These are phyloP conservation scores for Yueomyces sp. DNA, from an alignment of 1,139 yeast genomes.

Conservation along the genomic window DNA sequence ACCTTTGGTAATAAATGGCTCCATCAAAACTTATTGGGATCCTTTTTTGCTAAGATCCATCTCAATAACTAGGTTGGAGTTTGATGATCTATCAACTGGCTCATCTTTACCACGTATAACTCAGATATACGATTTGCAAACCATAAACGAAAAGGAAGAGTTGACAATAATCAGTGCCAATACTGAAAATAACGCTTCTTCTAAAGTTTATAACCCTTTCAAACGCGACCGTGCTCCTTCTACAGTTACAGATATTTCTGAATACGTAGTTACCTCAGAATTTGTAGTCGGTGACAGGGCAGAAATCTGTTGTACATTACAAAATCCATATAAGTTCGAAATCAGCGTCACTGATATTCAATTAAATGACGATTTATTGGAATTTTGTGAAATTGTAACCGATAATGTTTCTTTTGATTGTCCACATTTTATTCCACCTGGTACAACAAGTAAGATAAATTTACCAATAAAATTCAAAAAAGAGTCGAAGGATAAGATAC, in stretches of 20 bases:
- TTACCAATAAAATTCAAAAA: constrained; percentile 33
- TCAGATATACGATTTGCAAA: neutral
- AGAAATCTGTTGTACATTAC: constrained; percentile 43
- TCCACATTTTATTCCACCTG: constrained; percentile 29
- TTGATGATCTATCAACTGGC: neutral
- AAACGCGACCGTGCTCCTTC: constrained; percentile 18
- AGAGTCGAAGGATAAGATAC: constrained; percentile 26
- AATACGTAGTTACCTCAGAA: constrained; percentile 9
- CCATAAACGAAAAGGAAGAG: constrained; percentile 3
- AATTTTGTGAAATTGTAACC: constrained; percentile 18
- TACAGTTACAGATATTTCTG: neutral
- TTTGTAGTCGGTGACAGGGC: constrained; percentile 44
- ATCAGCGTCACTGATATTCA: constrained; percentile 46
- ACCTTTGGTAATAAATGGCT: constrained; percentile 10
- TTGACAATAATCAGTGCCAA: neutral
- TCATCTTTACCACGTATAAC: neutral
- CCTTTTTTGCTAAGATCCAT: constrained; percentile 49
- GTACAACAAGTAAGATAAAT: constrained; percentile 28
- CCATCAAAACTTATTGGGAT: constrained; percentile 48
- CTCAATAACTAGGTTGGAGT: constrained; percentile 22
- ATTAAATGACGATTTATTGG: constrained; percentile 27
- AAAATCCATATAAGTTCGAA: constrained; percentile 75
- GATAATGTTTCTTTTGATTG: constrained; percentile 9
- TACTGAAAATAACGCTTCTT: constrained; percentile 2
- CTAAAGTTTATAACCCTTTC: constrained; percentile 23